These are phyloP conservation scores for Aegilops tauschii DNA, from an alignment of 176 grass and related monocot species.

Conservation along the genomic window DNA sequence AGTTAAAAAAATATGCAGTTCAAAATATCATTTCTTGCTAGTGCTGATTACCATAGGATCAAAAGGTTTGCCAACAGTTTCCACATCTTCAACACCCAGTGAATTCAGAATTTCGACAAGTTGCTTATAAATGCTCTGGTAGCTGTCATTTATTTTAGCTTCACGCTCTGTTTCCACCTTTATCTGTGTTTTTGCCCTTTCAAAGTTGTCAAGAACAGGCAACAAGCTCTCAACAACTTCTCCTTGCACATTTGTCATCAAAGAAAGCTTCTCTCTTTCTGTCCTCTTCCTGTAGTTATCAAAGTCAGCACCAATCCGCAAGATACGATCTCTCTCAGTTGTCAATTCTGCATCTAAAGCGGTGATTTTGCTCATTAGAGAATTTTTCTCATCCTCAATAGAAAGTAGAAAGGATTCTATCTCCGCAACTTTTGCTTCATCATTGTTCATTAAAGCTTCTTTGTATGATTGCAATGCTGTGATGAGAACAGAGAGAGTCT, in stretches of 20 bases:
- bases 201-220: conserved; percentile 94
- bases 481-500: conserved; percentile 53
- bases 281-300: conserved; percentile 97
- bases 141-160: conserved; percentile 88
- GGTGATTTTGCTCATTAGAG: conserved; percentile 58
- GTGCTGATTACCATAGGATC: conserved; percentile 83
- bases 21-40: not conserved
- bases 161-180: conserved; percentile 82
- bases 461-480: conserved; percentile 59
- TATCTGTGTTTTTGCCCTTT: conserved; percentile 95
- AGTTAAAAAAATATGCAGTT: not conserved
- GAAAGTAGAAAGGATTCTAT: conserved; percentile 78
- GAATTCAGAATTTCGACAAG: conserved; percentile 76
- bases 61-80: conserved; percentile 85
- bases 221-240: conserved; percentile 91
- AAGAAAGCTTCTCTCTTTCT: conserved; percentile 77
- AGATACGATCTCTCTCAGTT: conserved; percentile 67
- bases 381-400: conserved; percentile 67
- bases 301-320: conserved; percentile 89
- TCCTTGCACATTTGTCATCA: conserved; percentile 92
- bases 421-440: conserved; percentile 54
- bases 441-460: conserved; percentile 67
- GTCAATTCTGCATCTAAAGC: conserved; percentile 57
- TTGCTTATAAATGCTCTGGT: conserved; percentile 98
- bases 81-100: conserved; percentile 71